These are phyloP conservation scores for Aristolochia californica DNA, from an alignment of 164 flowering plant species.

Conservation along the genomic window DNA sequence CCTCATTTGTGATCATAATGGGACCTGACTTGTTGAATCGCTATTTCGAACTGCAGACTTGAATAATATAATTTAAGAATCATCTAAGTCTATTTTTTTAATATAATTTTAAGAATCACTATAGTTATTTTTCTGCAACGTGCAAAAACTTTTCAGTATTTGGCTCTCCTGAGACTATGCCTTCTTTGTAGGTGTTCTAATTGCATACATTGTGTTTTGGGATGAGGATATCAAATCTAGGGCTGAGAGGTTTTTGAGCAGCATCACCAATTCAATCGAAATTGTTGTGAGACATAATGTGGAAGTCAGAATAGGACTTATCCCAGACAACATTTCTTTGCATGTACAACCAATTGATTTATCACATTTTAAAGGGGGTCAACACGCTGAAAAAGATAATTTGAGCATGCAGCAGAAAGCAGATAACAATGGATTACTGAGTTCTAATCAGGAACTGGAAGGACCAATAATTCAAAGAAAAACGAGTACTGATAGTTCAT, in stretches of 20 bases:
- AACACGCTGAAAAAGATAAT: background rate
- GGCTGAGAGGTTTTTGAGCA: constrained; percentile 83
- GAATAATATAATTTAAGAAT: too few relatives aligned
- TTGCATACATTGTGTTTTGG: constrained; percentile 61
- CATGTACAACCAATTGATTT: too few relatives aligned
- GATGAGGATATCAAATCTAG: constrained; percentile 55
- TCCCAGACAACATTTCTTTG: constrained; percentile 19
- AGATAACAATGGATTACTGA: constrained; percentile 3
- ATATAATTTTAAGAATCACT: background rate
- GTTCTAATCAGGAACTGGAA: constrained; percentile 16
- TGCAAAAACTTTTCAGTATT: too few relatives aligned
- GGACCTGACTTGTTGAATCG: too few relatives aligned
- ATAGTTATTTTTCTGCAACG: background rate
- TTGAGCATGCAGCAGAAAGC: constrained; percentile 13
- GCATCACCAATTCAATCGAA: constrained; percentile 86
- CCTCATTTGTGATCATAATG: too few relatives aligned
- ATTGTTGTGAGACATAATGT: constrained; percentile 61
- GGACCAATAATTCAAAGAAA: constrained; percentile 14
- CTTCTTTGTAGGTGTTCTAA: constrained; percentile 51
- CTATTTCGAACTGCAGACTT: too few relatives aligned
- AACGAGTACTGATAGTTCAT: constrained; percentile 12
- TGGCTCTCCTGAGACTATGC: background rate
- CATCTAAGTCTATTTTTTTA: background rate
- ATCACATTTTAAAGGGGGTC: too few relatives aligned
- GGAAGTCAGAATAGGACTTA: constrained; percentile 56